Evolutionary conservation across 345 rosid genomes (phyloP).

Genomic region (Citrus unshiu): DNA sequence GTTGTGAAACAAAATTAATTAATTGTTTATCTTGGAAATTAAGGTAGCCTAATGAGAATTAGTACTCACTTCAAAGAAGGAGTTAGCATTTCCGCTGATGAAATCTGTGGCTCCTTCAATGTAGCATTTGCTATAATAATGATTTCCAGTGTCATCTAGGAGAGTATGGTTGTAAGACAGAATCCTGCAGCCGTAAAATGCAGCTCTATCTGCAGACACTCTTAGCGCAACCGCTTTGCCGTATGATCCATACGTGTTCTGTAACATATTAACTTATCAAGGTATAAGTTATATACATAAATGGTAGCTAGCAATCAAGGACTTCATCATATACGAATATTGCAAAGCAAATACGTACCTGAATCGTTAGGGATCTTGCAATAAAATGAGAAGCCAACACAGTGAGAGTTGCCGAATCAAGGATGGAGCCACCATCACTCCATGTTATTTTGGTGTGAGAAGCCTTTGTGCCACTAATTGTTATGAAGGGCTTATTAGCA

Average conservation of each 20-base stretch:
- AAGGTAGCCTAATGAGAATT: background rate
- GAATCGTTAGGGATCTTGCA: conserved; percentile 50
- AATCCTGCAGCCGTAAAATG: conserved; percentile 61
- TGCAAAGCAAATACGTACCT: conserved; percentile 11
- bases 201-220: conserved; percentile 58
- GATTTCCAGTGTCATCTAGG: conserved; percentile 64
- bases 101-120: conserved; percentile 87
- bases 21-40: too few relatives aligned
- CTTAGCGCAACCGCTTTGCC: conserved; percentile 62
- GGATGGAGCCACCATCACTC: conserved; percentile 22
- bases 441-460: conserved; percentile 43
- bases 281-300: too few relatives aligned
- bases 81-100: conserved; percentile 61
- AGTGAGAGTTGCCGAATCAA: conserved; percentile 50
- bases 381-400: conserved; percentile 67
- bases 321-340: too few relatives aligned
- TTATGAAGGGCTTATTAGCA: conserved; percentile 65
- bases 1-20: too few relatives aligned
- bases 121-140: conserved; percentile 62
- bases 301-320: too few relatives aligned
- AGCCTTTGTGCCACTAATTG: conserved; percentile 58
- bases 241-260: conserved; percentile 56
- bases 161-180: conserved; percentile 67
- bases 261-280: background rate
- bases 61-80: conserved; percentile 55